phyloP scores from a whole-genome alignment of 345 rosid species.

The Stellera chamaejasme region DNA sequence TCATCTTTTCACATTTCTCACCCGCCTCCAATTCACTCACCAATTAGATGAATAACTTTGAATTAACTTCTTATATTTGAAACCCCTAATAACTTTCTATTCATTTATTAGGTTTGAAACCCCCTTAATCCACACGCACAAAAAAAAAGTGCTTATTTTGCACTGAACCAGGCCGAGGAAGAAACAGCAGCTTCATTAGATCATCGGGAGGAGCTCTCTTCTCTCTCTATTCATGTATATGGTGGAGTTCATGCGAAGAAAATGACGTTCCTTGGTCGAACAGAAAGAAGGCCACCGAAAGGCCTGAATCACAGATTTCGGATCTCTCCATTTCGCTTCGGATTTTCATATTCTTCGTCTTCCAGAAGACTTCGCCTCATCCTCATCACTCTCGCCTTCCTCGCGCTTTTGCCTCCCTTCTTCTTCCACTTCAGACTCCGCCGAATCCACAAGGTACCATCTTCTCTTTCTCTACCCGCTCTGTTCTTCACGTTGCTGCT shows the following conservation, averaged over 20 bases:
- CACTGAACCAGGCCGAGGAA: no score
- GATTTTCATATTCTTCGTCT: slow-evolving; percentile 18
- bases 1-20: no score
- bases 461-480: background rate
- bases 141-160: no score
- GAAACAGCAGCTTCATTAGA: no score
- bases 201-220: no score
- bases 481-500: slow-evolving; percentile 1
- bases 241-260: background rate
- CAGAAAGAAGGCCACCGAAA: slow-evolving; percentile 5
- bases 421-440: slow-evolving; percentile 84
- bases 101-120: no score
- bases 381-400: slow-evolving; percentile 41
- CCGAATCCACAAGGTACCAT: slow-evolving; percentile 45
- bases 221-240: no score
- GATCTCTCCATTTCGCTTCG: slow-evolving; percentile 2
- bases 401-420: slow-evolving; percentile 74
- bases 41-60: no score
- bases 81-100: no score
- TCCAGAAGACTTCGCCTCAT: slow-evolving; percentile 36
- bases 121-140: no score
- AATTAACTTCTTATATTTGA: no score
- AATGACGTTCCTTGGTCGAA: slow-evolving; percentile 9
- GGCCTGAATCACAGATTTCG: slow-evolving; percentile 9
- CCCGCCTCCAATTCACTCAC: no score